Evolutionary conservation across 495 filamentous ascomycete species (phyloP).

Genomic region (Sordaria brevicollis): DNA sequence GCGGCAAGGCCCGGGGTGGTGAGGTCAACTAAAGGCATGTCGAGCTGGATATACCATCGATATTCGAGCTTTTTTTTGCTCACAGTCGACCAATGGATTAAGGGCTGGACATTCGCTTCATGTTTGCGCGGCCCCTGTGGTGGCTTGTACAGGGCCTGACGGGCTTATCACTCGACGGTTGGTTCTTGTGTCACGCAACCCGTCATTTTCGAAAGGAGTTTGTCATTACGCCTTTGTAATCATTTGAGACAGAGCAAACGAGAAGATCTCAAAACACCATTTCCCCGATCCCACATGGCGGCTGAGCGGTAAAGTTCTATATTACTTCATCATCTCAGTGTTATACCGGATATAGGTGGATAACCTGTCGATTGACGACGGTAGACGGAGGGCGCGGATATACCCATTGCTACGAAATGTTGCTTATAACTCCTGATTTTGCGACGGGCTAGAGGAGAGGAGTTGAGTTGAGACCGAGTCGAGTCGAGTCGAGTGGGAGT

Average conservation of each 20-base stretch:
- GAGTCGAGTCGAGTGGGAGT: too few relatives aligned
- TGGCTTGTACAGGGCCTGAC: not conserved
- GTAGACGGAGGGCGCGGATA: not conserved
- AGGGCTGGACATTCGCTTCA: not conserved
- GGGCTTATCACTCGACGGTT: not conserved
- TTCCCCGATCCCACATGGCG: not conserved
- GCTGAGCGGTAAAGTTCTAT: not conserved
- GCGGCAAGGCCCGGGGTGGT: conserved; percentile 64
- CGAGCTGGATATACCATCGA: not conserved
- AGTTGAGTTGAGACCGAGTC: not conserved
- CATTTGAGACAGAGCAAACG: not conserved
- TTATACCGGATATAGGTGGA: not conserved
- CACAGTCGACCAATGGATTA: not conserved
- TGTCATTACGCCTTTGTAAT: not conserved
- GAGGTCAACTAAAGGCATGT: conserved; percentile 25
- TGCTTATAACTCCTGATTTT: not conserved
- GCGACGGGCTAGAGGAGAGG: not conserved
- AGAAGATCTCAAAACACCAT: not conserved
- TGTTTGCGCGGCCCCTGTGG: not conserved
- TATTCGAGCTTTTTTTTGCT: not conserved
- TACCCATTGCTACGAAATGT: not conserved
- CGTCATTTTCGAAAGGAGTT: not conserved
- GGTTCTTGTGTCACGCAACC: not conserved
- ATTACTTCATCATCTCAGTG: not conserved
- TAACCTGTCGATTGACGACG: not conserved